Percentiles rank a stretch among this genome's conserved stretches.
These are phyloP conservation scores for Penicillium robsamsonii DNA, from an alignment of 495 filamentous ascomycete genomes.

Conservation along the genomic window DNA sequence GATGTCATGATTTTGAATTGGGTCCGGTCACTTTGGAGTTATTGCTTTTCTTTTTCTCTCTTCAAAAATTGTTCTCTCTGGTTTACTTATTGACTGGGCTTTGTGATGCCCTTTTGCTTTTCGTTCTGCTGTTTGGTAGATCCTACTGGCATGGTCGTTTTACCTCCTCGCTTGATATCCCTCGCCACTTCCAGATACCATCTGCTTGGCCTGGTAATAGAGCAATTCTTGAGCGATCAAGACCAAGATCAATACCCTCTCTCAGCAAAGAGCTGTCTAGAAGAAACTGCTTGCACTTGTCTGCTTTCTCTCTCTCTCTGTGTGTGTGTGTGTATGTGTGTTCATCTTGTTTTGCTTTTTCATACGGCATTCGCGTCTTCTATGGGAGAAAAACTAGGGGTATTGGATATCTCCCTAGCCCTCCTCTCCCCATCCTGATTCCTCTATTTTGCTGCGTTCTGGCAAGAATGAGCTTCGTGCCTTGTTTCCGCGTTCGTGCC, in stretches of 20 bases:
- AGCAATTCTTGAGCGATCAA: constrained; percentile 23
- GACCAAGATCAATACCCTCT: constrained; percentile 1
- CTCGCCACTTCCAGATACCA: constrained; percentile 17
- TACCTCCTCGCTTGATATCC: constrained; percentile 22
- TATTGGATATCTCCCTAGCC: constrained; percentile 4
- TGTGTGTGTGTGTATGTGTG: constrained; percentile 11
- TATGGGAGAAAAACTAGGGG: constrained; percentile 1
- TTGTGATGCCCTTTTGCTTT: constrained; percentile 5
- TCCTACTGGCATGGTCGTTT: constrained; percentile 11
- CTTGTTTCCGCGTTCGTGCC: constrained; percentile 3
- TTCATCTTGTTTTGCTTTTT: constrained; percentile 11
- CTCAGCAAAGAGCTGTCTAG: constrained; percentile 19
- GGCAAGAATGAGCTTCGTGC: constrained; percentile 19
- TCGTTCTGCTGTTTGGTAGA: constrained; percentile 5
- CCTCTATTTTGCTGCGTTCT: constrained; percentile 17
- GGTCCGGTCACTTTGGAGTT: constrained; percentile 29
- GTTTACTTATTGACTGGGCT: neutral
- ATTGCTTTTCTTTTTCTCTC: constrained; percentile 13
- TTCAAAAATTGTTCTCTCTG: constrained; percentile 2
- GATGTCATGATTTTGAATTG: constrained; percentile 27
- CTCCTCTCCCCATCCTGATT: constrained; percentile 3
- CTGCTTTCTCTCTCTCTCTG: neutral
- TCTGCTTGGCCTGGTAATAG: constrained; percentile 20
- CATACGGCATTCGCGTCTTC: constrained; percentile 13
- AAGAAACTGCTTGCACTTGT: constrained; percentile 9